Base-by-base conservation (phyloP, 1,139 yeast species). In the Magnusiomyces suaveolens region DNA sequence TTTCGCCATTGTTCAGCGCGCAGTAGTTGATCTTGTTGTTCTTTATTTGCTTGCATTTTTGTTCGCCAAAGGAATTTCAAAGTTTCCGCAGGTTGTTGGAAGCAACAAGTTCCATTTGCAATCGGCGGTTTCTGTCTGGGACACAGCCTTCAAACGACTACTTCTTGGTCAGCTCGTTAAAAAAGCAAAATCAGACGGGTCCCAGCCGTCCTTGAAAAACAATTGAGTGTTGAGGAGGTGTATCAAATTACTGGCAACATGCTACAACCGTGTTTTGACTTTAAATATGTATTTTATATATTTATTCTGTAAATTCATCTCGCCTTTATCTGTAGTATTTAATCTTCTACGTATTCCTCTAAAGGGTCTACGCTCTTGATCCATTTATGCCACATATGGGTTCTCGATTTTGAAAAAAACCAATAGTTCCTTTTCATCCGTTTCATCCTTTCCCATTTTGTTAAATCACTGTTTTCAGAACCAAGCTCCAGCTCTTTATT, bases 311-410 rank as follows among this genome's bases (percentile, higher is more conserved):
- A n/a, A n/a, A n/a, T n/a, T n/a, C n/a, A n/a, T n/a, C n/a, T n/a
- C n/a, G n/a, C n/a, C n/a, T n/a, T n/a, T n/a, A n/a, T n/a, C n/a
- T n/a, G n/a, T n/a, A n/a, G n/a, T n/a, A n/a, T n/a, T n/a, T n/a
- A n/a, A n/a, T 8, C 14, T 12, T 38, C 18, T 16, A 25, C 16
- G 12, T 47, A 43, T 2, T 47, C 25, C 29, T 47, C 50, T 10
- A 47, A 33, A 20, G 50, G 50, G 21, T 47, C 26, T 6, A 47
- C 50, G 6, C 25, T 47, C 20, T 47, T 47, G 12, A 32, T 36
- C 50, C 50, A 47, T 29, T 47, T 47, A 20, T 33, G 26, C 21
- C 25, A 23, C 41, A 32, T 12, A 23, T 24, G 33, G 14, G 29
- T 44, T 24, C 47, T 23, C 14, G 29, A 24, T 24, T 18, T 3